Conservation (phyloP, 2,329 filamentous ascomycete genomes). For the Xylaria sp. region DNA sequence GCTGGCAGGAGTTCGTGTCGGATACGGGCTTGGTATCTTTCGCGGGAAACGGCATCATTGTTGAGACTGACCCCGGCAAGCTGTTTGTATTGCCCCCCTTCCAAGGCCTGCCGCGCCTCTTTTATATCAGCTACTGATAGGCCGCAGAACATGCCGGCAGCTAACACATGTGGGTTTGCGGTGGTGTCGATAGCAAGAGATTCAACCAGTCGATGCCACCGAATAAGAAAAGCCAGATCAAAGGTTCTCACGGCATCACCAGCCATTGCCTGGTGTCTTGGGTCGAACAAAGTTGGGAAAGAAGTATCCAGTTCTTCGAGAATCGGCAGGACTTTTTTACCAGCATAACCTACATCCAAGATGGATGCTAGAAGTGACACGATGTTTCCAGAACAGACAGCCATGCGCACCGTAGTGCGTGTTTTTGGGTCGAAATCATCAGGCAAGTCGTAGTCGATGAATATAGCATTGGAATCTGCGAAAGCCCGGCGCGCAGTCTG, state of each 20-base stretch:
- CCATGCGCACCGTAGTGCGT: slow-evolving; percentile 15
- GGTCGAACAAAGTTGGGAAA: slow-evolving; percentile 27
- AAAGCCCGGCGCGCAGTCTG: slow-evolving; percentile 25
- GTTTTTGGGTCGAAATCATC: slow-evolving; percentile 16
- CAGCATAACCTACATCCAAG: slow-evolving; percentile 17
- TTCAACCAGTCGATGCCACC: slow-evolving; percentile 27
- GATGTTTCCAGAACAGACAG: slow-evolving; percentile 29
- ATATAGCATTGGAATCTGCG: slow-evolving; percentile 12
- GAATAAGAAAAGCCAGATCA: slow-evolving; percentile 31
- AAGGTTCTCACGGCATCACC: slow-evolving; percentile 7
- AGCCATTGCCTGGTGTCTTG: background rate
- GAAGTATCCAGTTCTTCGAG: slow-evolving; percentile 29
- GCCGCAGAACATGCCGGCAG: slow-evolving; percentile 31
- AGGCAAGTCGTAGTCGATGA: slow-evolving; percentile 23
- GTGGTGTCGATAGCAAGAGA: slow-evolving; percentile 13
- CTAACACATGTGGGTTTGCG: slow-evolving; percentile 20
- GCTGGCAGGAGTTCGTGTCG: slow-evolving; percentile 7
- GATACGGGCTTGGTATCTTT: slow-evolving; percentile 15
- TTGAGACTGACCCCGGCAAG: slow-evolving; percentile 19
- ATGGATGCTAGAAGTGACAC: slow-evolving; percentile 29
- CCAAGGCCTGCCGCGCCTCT: slow-evolving; percentile 14
- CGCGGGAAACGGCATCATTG: background rate
- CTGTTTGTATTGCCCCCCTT: slow-evolving; percentile 26
- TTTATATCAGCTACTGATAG: slow-evolving; percentile 1
- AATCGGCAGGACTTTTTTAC: slow-evolving; percentile 10